A percentile compares a stretch with the other conserved stretches of the same genome.
phyloP scores from a whole-genome alignment of 768 basidiomycete species.

The Cystofilobasidium capitatum region DNA sequence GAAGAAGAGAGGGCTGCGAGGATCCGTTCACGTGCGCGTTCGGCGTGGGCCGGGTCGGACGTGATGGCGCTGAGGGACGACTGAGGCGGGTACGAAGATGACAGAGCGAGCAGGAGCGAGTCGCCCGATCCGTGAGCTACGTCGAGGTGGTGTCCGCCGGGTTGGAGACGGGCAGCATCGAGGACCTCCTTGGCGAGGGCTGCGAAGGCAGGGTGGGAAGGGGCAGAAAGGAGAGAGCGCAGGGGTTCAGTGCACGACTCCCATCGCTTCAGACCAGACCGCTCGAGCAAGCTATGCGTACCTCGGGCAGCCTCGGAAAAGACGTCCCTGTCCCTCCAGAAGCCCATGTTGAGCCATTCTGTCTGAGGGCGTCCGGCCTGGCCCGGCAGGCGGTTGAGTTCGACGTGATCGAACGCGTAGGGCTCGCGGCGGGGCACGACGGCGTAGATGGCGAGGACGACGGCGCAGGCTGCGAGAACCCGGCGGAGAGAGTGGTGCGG shows the following conservation, averaged over 20 bases:
- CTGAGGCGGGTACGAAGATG: conserved; percentile 43
- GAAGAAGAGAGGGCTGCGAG: background rate
- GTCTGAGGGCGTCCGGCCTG: conserved; percentile 41
- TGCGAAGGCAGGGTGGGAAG: conserved; percentile 27
- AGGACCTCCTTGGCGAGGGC: conserved; percentile 51
- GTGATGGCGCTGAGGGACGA: conserved; percentile 52
- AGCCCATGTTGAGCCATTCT: conserved; percentile 57
- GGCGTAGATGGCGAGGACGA: background rate
- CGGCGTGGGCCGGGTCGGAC: conserved; percentile 46
- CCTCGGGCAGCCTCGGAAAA: conserved; percentile 59
- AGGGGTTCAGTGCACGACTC: background rate
- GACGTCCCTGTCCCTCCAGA: conserved; percentile 42
- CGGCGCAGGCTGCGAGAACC: background rate
- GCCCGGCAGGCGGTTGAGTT: conserved; percentile 43
- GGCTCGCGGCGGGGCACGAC: conserved; percentile 42
- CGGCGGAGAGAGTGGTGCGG: no score
- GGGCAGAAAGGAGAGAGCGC: conserved; percentile 22
- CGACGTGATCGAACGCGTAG: conserved; percentile 53
- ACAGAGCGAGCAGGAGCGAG: conserved; percentile 42
- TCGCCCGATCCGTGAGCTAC: conserved; percentile 63
- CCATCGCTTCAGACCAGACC: no score
- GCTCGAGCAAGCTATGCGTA: conserved; percentile 30
- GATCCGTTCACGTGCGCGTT: conserved; percentile 44
- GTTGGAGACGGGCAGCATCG: conserved; percentile 42
- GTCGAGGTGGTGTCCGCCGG: conserved; percentile 50